Base-by-base conservation (phyloP, 352 stramenopile genomes). In the Globisporangium cederbergense region DNA sequence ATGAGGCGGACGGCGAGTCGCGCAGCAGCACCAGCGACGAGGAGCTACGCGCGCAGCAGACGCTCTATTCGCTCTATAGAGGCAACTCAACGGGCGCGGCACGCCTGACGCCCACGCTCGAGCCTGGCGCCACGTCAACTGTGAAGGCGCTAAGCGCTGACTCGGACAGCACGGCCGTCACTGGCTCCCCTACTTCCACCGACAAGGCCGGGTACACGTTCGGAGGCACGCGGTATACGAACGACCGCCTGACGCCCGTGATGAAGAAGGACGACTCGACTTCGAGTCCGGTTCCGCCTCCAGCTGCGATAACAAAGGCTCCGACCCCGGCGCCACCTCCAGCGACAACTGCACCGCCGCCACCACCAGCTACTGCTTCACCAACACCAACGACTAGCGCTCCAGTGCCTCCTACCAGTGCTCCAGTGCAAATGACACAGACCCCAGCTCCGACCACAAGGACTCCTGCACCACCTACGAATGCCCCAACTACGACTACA, bases 151-250 rank as follows among this genome's bases (percentile, higher is more conserved):
- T 60, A 14, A 63, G 45, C 10, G 25, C 30, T 13, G 49, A 55
- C 25, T 57, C 58, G 47, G 58, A 51, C 46, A 58, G 40, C 22
- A 5, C 58, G 6, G 32, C 34, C 46, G 42, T 25, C 20, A 36
- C 47, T 7, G 38, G 34, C 18, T 53, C 45, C 0, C 18, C 46
- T 9, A 25, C 53, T 18, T 38, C 53, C 16, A 38, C 7, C n/a
- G 34, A 59, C 2, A 59, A 59, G 36, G 58, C 57, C 46, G 58
- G 58, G 22, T 64, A 64, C 58, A 49, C 46, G 32, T 64, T 64
- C 18, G 58, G 58, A 6, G 34, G 45, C 58, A 58, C 46, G 22
- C 58, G 58, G 25, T 64, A 64, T 22, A 42, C 47, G 36, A 64
- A 58, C 46, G 58, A 64, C 34, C 47, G 58, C 2, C 22, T 64